Evolutionary conservation across 1,139 yeast species (phyloP).

Genomic region (Saccharomyces hybrid): DNA sequence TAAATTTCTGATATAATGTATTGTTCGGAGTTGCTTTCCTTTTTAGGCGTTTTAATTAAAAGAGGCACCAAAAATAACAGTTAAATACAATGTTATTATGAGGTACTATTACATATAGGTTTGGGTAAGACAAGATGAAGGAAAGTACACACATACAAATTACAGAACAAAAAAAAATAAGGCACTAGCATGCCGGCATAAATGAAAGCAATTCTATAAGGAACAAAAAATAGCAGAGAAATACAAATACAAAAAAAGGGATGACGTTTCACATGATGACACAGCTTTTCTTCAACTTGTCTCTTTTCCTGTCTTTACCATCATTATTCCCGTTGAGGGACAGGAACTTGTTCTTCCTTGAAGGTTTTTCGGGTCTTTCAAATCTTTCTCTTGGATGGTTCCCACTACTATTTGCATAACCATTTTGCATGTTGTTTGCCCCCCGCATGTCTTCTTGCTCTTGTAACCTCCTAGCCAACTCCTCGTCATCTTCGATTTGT

Average conservation of each 20-base stretch:
- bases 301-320: constrained; percentile 10
- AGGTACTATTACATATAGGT: not conserved
- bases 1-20: not conserved
- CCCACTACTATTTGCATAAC: constrained; percentile 6
- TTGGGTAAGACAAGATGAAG: not conserved
- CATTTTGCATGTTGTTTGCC: constrained; percentile 15
- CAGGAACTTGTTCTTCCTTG: constrained; percentile 1
- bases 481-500: constrained; percentile 23
- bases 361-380: not conserved
- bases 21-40: not conserved
- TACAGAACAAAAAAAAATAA: not conserved
- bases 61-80: not conserved
- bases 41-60: not conserved
- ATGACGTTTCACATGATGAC: constrained; percentile 14
- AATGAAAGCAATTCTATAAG: not conserved
- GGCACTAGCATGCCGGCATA: not conserved
- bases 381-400: constrained; percentile 1
- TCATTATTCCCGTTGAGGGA: not conserved
- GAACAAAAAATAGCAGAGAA: not conserved
- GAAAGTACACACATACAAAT: not conserved
- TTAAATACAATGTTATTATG: not conserved
- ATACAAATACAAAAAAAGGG: not conserved
- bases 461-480: constrained; percentile 26
- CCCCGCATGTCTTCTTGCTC: constrained; percentile 26
- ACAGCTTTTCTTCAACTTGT: constrained; percentile 20